Evolutionary conservation across 2,329 filamentous ascomycete species (phyloP).

Genomic region (Talaromyces verruculosus): DNA sequence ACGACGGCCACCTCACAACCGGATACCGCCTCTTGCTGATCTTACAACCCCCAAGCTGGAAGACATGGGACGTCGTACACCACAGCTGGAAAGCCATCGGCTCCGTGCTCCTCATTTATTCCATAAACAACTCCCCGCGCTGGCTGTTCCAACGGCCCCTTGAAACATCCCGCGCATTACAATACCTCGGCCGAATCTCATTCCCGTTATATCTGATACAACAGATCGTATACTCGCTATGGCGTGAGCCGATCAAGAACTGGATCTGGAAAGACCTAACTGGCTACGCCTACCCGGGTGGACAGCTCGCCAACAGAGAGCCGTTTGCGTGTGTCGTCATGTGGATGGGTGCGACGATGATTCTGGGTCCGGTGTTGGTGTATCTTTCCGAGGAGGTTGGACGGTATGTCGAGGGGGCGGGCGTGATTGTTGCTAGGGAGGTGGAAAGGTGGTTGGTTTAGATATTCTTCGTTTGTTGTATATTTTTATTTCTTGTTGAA

Average conservation of each 20-base stretch:
- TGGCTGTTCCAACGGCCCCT: slow-evolving; percentile 9
- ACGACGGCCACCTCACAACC: slow-evolving; percentile 8
- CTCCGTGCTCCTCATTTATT: slow-evolving; percentile 14
- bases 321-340: slow-evolving; percentile 11
- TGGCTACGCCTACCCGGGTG: slow-evolving; percentile 11
- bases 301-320: slow-evolving; percentile 2
- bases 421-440: not conserved
- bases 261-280: slow-evolving; percentile 13
- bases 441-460: slow-evolving; percentile 13
- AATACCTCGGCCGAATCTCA: slow-evolving; percentile 17
- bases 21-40: slow-evolving; percentile 11
- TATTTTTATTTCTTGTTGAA: not conserved
- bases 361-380: slow-evolving; percentile 9
- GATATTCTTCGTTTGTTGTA: not conserved
- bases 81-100: slow-evolving; percentile 18
- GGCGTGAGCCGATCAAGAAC: slow-evolving; percentile 11
- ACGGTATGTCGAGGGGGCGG: not conserved
- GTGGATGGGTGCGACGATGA: slow-evolving; percentile 14
- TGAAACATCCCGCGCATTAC: not conserved
- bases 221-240: slow-evolving; percentile 15
- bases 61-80: slow-evolving; percentile 1
- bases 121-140: slow-evolving; percentile 14
- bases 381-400: slow-evolving; percentile 11
- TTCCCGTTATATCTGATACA: slow-evolving; percentile 14
- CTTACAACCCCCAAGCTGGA: slow-evolving; percentile 12